Evolutionary conservation across 768 basidiomycete species (phyloP), one percentile per base, ranked within the genome.

Genomic region (Harrya chromipes): DNA sequence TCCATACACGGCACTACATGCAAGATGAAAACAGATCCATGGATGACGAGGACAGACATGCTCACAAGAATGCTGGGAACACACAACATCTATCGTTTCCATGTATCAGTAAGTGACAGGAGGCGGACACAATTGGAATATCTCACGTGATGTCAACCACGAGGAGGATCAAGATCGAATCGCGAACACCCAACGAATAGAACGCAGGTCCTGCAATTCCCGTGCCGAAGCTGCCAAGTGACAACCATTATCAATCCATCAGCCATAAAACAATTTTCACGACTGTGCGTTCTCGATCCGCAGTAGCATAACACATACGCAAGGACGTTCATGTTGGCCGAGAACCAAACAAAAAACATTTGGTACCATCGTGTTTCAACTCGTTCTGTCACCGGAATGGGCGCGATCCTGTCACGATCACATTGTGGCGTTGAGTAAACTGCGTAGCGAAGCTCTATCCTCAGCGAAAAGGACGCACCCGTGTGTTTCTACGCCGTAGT

Each of bases 341-440:
- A 74, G 53, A 78, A 73, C 76, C 76, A 78, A n/a, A 76, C 70
- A 57, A 78, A 77, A 55, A 77, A 78, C 65, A 76, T 65, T 54
- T 78, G 75, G 50, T 70, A 74, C 57, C 75, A 67, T 20, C 68
- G 66, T 6, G 65, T 70, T 23, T 78, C 74, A 19, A 69, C 63
- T 27, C 75, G 65, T 46, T 68, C 61, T 20, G 63, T 64, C 1
- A 49, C 55, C 2, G 68, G 66, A 10, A 76, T 65, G 1, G 77
- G 77, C 9, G 68, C 59, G 24, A 77, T 72, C 5, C 74, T 74
- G 33, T 16, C n/a, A 38, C 43, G 11, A 2, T 19, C 21, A 40
- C 43, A 10, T 2, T n/a, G n/a, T n/a, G 16, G 33, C 7, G 38
- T 16, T 29, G 19, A 20, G 20, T 19, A 33, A 33, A 14, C 13